Conservation (phyloP, 169 alveolate genomes). For the Babesia ovata region DNA sequence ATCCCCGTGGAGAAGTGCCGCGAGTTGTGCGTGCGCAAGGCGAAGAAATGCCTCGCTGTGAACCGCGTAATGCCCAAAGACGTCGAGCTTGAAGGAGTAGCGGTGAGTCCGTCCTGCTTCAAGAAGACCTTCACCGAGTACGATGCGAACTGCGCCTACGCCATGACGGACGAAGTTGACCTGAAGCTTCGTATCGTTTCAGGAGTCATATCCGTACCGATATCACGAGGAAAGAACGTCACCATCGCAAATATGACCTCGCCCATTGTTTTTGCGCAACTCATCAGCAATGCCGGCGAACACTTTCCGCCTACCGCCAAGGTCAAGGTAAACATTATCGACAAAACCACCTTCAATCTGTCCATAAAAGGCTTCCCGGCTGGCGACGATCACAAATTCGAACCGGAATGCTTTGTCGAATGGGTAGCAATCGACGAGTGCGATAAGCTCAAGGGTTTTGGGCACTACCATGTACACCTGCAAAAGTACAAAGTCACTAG, state of each 20-base stretch:
- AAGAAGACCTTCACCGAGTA: neutral
- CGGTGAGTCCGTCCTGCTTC: neutral
- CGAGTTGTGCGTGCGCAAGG: conserved; percentile 4
- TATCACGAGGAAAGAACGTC: neutral
- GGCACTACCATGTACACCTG: conserved; percentile 19
- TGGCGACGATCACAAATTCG: neutral
- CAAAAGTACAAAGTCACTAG: neutral
- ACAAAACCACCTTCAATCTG: neutral
- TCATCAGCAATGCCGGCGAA: neutral
- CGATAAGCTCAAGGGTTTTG: neutral
- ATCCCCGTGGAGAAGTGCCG: neutral
- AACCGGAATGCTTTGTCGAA: neutral
- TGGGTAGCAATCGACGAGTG: conserved; percentile 16
- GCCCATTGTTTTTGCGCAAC: conserved; percentile 20
- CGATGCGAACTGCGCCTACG: neutral
- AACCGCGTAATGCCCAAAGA: neutral
- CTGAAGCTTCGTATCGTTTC: neutral
- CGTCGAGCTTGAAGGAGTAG: neutral
- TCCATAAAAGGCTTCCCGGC: neutral
- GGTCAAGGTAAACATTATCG: neutral
- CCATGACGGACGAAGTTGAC: neutral
- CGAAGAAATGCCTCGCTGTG: neutral
- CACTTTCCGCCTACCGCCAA: neutral
- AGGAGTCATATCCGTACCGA: neutral
- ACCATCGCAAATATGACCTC: neutral